Evolutionary conservation across 306 rosid species (phyloP).

Genomic region (Delonix regia): DNA sequence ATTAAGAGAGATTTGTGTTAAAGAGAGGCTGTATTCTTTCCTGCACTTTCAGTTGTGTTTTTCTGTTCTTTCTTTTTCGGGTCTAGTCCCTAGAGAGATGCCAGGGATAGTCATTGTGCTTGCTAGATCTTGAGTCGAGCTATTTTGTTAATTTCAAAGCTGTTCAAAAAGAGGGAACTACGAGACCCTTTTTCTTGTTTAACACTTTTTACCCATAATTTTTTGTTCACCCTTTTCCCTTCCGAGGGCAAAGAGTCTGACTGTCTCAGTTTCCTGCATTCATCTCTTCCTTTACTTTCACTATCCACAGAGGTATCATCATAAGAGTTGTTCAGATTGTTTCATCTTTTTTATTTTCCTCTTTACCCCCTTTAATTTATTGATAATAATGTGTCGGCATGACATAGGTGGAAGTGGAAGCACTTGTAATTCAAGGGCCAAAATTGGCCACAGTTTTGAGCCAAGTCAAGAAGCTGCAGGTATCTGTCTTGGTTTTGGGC

Average conservation of each 20-base stretch:
- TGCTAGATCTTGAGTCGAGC: conserved; percentile 40
- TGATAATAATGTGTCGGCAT: neutral
- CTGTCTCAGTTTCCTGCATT: conserved; percentile 41
- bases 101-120: conserved; percentile 12
- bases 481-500: conserved; percentile 79
- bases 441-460: conserved; percentile 68
- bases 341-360: conserved; percentile 31
- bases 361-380: neutral
- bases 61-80: neutral
- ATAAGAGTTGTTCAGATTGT: conserved; percentile 17
- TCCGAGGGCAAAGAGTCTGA: conserved; percentile 48
- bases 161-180: conserved; percentile 7
- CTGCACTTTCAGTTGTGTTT: neutral
- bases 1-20: neutral
- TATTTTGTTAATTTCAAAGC: conserved; percentile 2
- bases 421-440: conserved; percentile 82
- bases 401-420: conserved; percentile 81
- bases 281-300: conserved; percentile 36
- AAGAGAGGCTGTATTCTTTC: conserved; percentile 19
- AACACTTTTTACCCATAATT: neutral
- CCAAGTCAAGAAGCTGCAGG: conserved; percentile 91
- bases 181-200: neutral
- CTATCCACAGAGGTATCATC: conserved; percentile 32
- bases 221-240: conserved; percentile 29
- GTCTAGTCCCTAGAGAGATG: neutral